These are phyloP conservation scores for Mycosarcoma mackinlayi DNA, from an alignment of 1,284 basidiomycete genomes.

Conservation along the genomic window DNA sequence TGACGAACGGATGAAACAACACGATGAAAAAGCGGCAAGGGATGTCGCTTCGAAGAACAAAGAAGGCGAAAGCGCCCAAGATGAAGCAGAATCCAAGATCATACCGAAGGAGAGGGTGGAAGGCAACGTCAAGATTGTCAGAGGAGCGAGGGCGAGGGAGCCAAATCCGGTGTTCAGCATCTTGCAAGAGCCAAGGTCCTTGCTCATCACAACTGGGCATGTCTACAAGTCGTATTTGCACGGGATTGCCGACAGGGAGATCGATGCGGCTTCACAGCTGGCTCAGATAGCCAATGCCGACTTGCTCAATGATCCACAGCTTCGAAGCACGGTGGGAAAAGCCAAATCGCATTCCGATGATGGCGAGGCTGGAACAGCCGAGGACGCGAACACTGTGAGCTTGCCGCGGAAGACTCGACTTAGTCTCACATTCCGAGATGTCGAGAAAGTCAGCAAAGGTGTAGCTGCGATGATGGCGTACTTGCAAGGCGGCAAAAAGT, in stretches of 20 bases:
- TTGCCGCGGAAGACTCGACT: conserved; percentile 76
- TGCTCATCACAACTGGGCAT: conserved; percentile 60
- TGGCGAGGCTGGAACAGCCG: conserved; percentile 69
- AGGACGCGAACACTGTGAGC: conserved; percentile 13
- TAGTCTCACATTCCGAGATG: conserved; percentile 88
- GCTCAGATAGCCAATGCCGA: conserved; percentile 45
- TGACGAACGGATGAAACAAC: conserved; percentile 35
- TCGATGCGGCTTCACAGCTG: conserved; percentile 48
- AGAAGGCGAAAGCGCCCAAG: not conserved
- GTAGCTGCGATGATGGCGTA: conserved; percentile 50
- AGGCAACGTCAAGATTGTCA: conserved; percentile 46
- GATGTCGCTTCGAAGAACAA: not conserved
- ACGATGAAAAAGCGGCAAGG: conserved; percentile 17
- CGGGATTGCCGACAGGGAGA: conserved; percentile 71
- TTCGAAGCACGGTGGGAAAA: conserved; percentile 20
- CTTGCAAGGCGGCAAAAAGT: conserved; percentile 37
- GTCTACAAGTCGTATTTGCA: conserved; percentile 63
- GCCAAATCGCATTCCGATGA: conserved; percentile 59
- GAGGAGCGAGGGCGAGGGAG: conserved; percentile 52
- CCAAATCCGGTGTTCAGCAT: conserved; percentile 60
- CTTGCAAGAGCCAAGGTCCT: conserved; percentile 62
- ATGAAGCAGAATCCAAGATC: conserved; percentile 18
- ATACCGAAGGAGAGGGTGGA: conserved; percentile 42
- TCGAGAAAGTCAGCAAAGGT: conserved; percentile 69
- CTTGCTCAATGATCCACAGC: conserved; percentile 27